Conservation (phyloP, 1,284 basidiomycete genomes). For the Malassezia obtusa region DNA sequence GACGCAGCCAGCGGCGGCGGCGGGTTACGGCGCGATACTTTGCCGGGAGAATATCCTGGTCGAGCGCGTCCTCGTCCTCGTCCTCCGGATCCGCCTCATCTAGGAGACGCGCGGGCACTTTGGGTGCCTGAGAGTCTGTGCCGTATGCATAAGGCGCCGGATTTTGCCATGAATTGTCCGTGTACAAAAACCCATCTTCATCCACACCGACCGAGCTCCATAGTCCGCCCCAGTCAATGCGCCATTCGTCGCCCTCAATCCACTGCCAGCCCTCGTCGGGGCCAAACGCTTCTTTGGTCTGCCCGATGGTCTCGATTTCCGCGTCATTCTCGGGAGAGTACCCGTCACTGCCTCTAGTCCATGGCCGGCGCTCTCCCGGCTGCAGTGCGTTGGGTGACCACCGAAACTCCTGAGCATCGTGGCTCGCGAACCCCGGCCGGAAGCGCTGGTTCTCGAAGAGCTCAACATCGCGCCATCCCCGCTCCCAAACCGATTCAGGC, state of each 20-base stretch:
- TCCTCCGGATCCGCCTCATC: background rate
- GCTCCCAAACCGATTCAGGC: conserved; percentile 38
- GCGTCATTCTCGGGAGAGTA: conserved; percentile 19
- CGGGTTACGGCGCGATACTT: conserved; percentile 9
- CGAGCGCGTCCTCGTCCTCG: conserved; percentile 1
- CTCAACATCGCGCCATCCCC: conserved; percentile 42
- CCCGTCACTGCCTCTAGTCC: conserved; percentile 40
- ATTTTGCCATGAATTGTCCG: conserved; percentile 40
- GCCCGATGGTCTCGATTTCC: background rate
- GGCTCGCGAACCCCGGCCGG: conserved; percentile 12
- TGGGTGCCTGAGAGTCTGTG: background rate
- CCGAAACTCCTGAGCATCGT: conserved; percentile 19
- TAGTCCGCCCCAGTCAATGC: conserved; percentile 44
- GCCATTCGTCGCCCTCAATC: conserved; percentile 43
- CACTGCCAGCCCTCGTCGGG: conserved; percentile 42
- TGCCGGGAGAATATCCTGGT: background rate
- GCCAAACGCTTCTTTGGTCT: conserved; percentile 34
- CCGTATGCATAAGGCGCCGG: conserved; percentile 42
- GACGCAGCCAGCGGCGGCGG: conserved; percentile 18
- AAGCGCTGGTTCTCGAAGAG: conserved; percentile 41
- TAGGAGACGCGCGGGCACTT: background rate
- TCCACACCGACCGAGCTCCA: conserved; percentile 45
- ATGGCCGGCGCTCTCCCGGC: conserved; percentile 30
- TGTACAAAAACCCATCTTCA: conserved; percentile 42
- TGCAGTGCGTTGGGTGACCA: conserved; percentile 30